Conservation (phyloP, 75 land plant genomes). For the Cunninghamia lanceolata region DNA sequence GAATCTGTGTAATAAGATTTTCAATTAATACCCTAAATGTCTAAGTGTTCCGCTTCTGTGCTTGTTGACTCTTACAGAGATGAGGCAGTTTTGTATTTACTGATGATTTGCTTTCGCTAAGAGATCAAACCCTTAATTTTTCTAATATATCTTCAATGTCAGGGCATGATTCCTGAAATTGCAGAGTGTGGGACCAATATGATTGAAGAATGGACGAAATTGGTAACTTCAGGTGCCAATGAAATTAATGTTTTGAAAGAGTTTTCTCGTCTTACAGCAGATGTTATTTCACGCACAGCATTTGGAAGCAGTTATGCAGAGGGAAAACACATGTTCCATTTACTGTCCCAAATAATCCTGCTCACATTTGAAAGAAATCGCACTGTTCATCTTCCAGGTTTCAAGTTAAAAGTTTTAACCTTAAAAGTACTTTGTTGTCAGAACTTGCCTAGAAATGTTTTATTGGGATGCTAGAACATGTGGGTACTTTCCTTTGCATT, state of each 20-base stretch:
- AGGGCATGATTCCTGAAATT: slow-evolving; percentile 34
- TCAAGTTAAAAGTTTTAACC: slow-evolving; percentile 22
- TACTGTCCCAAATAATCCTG: slow-evolving; percentile 23
- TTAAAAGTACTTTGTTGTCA: not conserved
- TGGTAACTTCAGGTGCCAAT: not conserved
- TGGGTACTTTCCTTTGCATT: not conserved
- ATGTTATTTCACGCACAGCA: slow-evolving; percentile 52
- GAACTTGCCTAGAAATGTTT: not conserved
- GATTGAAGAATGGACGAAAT: slow-evolving; percentile 25
- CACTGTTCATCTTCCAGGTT: slow-evolving; percentile 35
- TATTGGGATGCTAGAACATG: not conserved
- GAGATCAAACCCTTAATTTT: not conserved
- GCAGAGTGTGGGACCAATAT: slow-evolving; percentile 14
- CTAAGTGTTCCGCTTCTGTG: not conserved
- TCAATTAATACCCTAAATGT: not conserved
- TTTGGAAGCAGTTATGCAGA: slow-evolving; percentile 58
- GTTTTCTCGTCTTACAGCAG: slow-evolving; percentile 38
- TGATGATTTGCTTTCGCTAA: not conserved
- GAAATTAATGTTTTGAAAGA: slow-evolving; percentile 41
- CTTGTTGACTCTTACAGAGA: not conserved
- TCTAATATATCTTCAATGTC: not conserved
- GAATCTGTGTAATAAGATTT: not conserved
- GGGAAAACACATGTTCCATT: slow-evolving; percentile 38
- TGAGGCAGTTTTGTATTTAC: too few species aligned
- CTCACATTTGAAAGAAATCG: slow-evolving; percentile 15